These are phyloP conservation scores for Calycina herbarum DNA, from an alignment of 2,329 filamentous ascomycete genomes.

Conservation along the genomic window DNA sequence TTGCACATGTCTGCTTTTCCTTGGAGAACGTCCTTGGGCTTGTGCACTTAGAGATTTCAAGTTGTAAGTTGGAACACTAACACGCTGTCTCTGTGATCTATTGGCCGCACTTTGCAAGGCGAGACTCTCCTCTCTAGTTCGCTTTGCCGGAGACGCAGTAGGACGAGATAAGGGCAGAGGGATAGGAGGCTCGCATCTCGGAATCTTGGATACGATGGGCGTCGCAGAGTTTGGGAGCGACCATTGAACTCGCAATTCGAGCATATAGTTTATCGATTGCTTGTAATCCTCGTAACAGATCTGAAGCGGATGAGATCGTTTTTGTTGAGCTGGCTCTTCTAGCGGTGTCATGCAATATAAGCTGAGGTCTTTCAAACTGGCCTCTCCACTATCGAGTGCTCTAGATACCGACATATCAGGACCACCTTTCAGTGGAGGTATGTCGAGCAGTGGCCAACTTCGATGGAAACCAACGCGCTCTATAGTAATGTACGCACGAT, in stretches of 20 bases:
- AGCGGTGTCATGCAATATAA: conserved; percentile 11
- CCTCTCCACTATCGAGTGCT: conserved; percentile 3
- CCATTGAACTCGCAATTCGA: conserved; percentile 28
- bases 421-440: not conserved
- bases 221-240: conserved; percentile 21
- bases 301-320: conserved; percentile 15
- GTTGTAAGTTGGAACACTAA: conserved; percentile 49
- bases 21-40: conserved; percentile 52
- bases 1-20: conserved; percentile 23
- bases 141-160: conserved; percentile 14
- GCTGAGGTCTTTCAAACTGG: not conserved
- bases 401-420: conserved; percentile 11
- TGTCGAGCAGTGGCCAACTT: conserved; percentile 30
- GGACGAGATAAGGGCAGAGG: not conserved
- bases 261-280: conserved; percentile 18
- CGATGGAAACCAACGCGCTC: conserved; percentile 18
- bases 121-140: conserved; percentile 13
- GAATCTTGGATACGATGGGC: not conserved
- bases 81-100: conserved; percentile 28
- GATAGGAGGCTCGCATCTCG: not conserved
- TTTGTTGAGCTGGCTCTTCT: conserved; percentile 14
- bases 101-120: conserved; percentile 22
- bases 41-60: conserved; percentile 59
- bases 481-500: conserved; percentile 23
- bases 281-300: conserved; percentile 13